Percentiles rank a stretch among this genome's conserved stretches.
Evolutionary conservation across 2,329 filamentous ascomycete genomes (phyloP).

Genomic region (Talaromyces sp.): DNA sequence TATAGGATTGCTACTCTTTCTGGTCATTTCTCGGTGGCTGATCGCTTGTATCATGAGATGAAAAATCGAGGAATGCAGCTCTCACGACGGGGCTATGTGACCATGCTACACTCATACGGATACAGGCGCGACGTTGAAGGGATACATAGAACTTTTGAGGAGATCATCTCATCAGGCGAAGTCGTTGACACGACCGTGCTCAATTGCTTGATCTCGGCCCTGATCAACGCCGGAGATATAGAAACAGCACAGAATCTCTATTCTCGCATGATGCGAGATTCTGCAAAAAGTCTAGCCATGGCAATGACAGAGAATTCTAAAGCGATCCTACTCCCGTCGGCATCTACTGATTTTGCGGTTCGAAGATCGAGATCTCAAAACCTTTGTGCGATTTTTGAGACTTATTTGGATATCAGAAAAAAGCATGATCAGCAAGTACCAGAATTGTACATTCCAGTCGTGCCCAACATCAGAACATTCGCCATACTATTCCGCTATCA

Average conservation of each 20-base stretch:
- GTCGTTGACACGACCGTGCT: slow-evolving; percentile 82
- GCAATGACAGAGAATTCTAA: slow-evolving; percentile 21
- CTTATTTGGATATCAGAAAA: slow-evolving; percentile 32
- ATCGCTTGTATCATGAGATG: slow-evolving; percentile 84
- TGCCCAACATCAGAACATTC: slow-evolving; percentile 75
- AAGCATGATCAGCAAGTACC: slow-evolving; percentile 31
- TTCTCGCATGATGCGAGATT: slow-evolving; percentile 70
- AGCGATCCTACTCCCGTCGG: slow-evolving; percentile 22
- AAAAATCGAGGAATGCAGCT: slow-evolving; percentile 61
- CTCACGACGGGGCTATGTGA: slow-evolving; percentile 77
- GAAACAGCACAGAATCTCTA: slow-evolving; percentile 77
- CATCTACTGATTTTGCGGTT: slow-evolving; percentile 34
- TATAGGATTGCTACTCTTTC: slow-evolving; percentile 85
- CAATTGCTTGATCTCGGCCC: slow-evolving; percentile 77
- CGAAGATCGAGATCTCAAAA: slow-evolving; percentile 39
- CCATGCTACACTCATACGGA: slow-evolving; percentile 79
- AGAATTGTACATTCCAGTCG: slow-evolving; percentile 64
- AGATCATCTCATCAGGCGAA: slow-evolving; percentile 79
- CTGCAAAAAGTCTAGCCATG: slow-evolving; percentile 30
- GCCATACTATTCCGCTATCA: slow-evolving; percentile 74
- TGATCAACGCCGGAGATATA: slow-evolving; percentile 73
- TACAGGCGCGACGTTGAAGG: slow-evolving; percentile 68
- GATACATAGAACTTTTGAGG: slow-evolving; percentile 71
- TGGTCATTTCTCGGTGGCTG: slow-evolving; percentile 76
- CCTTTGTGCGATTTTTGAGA: slow-evolving; percentile 49